Base-by-base conservation (phyloP, 305 asterid genomes). In the Solanum hybrid region DNA sequence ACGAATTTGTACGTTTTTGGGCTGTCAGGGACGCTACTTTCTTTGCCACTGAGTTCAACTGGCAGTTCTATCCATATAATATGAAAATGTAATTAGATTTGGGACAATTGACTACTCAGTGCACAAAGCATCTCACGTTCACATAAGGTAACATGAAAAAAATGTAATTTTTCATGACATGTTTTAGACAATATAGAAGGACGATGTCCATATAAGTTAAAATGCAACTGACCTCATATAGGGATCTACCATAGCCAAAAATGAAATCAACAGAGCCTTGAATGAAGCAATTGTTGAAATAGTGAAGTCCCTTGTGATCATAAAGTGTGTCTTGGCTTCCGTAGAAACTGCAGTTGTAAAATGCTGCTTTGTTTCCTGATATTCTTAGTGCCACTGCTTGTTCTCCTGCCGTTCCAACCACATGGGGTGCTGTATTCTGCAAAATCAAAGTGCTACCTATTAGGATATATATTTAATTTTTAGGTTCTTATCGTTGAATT, bases 241-340 rank as follows among this genome's bases (percentile, higher is more conserved):
- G 95, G 6, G 96, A 94, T 28, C 92, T 95, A 31, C 91, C 96
- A 35, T 94, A 92, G 79, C 96, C 97, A 51, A 94, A 95, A 34
- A 95, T 95, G 94, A 95, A 94, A 90, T 95, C 96, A 5, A 94
- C 96, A 3, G 97, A 94, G 87, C 97, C 97, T 71, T 94, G 97
- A 14, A 94, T 93, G 92, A 95, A 94, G 88, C 97, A 95, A 79
- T 93, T 91, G 76, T 89, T 90, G 93, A 94, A 95, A 81, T 91
- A 95, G 89, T 95, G 97, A 85, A 94, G 91, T 10, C 97, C 96
- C 51, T 87, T 94, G 92, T 95, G 96, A 89, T 95, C 97, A 83
- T 94, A 94, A 28, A 95, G 95, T 1, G 96, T 95, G 86, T 95
- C 98, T 91, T 95, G 97, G 33, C 92, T 90, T 46, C 95, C 97